These are phyloP conservation scores for Candida gigantensis DNA, from an alignment of 1,139 yeast species.

Conservation along the genomic window DNA sequence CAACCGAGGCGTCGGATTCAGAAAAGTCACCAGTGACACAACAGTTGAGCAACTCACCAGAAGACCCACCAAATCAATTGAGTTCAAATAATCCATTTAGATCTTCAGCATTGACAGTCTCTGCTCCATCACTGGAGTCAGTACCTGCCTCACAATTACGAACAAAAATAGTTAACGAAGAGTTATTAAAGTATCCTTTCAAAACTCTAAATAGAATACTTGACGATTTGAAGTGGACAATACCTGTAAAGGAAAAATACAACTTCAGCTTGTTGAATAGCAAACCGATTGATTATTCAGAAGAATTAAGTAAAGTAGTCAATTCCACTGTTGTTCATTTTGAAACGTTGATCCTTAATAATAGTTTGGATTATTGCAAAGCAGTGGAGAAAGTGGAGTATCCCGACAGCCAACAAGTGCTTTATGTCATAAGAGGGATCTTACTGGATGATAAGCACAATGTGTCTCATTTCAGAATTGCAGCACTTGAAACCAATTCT, in stretches of 20 bases:
- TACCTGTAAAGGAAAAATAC: conserved; percentile 24
- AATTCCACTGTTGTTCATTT: conserved; percentile 14
- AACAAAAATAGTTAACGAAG: conserved; percentile 15
- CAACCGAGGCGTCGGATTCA: conserved; percentile 5
- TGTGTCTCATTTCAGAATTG: conserved; percentile 35
- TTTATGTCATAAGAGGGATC: conserved; percentile 37
- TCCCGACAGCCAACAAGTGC: conserved; percentile 22
- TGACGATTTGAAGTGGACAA: conserved; percentile 59
- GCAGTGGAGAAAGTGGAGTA: conserved; percentile 24
- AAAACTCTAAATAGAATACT: conserved; percentile 67
- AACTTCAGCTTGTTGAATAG: conserved; percentile 27
- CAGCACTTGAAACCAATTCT: conserved; percentile 27
- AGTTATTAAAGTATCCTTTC: conserved; percentile 34
- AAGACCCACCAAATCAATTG: conserved; percentile 5
- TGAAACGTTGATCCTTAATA: conserved; percentile 35
- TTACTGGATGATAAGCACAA: conserved; percentile 19
- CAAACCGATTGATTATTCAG: conserved; percentile 38
- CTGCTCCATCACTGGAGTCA: conserved; percentile 2
- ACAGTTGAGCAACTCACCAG: conserved; percentile 6
- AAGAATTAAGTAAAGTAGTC: conserved; percentile 24
- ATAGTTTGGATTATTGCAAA: conserved; percentile 32
- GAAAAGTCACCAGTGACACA: conserved; percentile 9
- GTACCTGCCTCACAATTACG: conserved; percentile 2
- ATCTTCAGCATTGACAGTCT: conserved; percentile 2
- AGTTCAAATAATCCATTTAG: conserved; percentile 12